Conservation (phyloP, 768 basidiomycete species). For the Boletus eberwhitei region DNA sequence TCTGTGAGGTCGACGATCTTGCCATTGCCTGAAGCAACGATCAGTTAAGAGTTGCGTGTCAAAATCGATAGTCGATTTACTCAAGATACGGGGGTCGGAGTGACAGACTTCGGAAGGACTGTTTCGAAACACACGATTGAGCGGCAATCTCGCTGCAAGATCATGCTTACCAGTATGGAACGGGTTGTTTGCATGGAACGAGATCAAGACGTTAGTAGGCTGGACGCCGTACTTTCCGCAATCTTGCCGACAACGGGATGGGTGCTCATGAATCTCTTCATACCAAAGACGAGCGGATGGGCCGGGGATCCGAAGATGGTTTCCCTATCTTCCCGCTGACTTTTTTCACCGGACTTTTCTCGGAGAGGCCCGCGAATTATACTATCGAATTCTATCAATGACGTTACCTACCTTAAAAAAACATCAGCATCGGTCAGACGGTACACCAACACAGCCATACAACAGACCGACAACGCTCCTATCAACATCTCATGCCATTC, state of each 20-base stretch:
- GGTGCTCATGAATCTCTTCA: neutral
- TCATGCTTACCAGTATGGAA: slow-evolving; percentile 42
- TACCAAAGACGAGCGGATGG: neutral
- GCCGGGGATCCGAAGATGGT: neutral
- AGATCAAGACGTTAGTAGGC: slow-evolving; percentile 63
- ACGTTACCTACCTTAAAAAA: neutral
- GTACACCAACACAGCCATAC: neutral
- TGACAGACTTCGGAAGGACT: slow-evolving; percentile 77
- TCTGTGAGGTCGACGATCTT: slow-evolving; percentile 55
- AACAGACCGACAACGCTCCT: neutral
- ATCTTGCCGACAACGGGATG: slow-evolving; percentile 45
- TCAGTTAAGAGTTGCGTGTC: neutral
- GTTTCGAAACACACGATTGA: neutral
- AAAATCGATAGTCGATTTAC: slow-evolving; percentile 28
- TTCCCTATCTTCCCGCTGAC: neutral
- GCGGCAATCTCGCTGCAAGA: neutral
- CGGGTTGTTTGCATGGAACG: slow-evolving; percentile 59
- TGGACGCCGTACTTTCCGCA: slow-evolving; percentile 54
- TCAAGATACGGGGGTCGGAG: slow-evolving; percentile 53
- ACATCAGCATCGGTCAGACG: neutral
- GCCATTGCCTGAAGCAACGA: slow-evolving; percentile 38
- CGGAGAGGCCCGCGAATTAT: neutral
- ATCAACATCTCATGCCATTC: slow-evolving; percentile 7
- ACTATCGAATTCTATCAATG: neutral
- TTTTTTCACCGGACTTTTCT: slow-evolving; percentile 1